Conservation (phyloP, 306 rosid genomes). For the Prunus padus region DNA sequence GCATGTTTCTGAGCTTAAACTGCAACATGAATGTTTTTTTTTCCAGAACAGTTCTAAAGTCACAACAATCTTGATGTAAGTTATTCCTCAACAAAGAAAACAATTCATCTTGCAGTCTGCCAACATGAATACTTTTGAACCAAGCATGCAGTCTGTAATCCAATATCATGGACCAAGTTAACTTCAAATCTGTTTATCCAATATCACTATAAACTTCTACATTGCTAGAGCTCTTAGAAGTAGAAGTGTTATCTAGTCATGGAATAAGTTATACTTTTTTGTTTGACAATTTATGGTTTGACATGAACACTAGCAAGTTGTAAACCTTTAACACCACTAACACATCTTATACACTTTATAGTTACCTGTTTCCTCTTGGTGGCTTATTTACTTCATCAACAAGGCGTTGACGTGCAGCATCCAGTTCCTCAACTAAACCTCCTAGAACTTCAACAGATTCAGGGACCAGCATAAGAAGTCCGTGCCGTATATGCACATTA, state of each 20-base stretch:
- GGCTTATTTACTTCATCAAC: conserved; percentile 86
- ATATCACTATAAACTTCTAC: not conserved
- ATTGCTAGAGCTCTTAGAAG: not conserved
- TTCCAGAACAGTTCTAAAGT: not conserved
- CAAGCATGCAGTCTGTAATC: not conserved
- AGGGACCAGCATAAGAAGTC: conserved; percentile 87
- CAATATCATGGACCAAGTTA: not conserved
- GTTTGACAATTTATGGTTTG: not conserved
- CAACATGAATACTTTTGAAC: not conserved
- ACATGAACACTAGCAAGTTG: not conserved
- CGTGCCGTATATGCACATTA: conserved; percentile 73
- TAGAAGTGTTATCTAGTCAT: not conserved
- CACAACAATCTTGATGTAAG: not conserved
- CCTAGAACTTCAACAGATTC: conserved; percentile 74
- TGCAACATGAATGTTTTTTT: not conserved
- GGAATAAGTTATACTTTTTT: not conserved
- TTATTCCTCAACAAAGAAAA: not conserved
- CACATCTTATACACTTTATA: conserved; percentile 4
- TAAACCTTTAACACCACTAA: conserved; percentile 4
- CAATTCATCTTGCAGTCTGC: not conserved
- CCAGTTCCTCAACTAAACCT: conserved; percentile 80
- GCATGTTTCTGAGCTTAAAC: not conserved
- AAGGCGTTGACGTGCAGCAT: conserved; percentile 74
- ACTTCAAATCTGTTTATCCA: not conserved
- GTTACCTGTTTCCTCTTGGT: conserved; percentile 82